phyloP scores from a whole-genome alignment of 176 grass and related monocot genomes.

The Miscanthus lutarioriparius region DNA sequence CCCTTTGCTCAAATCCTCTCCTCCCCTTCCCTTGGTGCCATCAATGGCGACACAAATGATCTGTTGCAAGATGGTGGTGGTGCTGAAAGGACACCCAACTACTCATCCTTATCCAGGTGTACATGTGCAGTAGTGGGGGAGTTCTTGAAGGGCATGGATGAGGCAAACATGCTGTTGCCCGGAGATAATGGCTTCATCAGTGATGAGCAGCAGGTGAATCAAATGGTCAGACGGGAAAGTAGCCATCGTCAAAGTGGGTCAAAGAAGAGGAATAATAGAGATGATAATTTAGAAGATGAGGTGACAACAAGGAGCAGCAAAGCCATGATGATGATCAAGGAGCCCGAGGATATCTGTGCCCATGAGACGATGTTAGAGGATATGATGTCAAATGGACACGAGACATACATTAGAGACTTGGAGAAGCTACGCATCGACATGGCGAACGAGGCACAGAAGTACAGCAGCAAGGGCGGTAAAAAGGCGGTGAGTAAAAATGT shows the following conservation, averaged over 20 bases:
- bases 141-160: constrained; percentile 41
- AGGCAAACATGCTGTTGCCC: constrained; percentile 45
- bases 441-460: not conserved
- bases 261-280: constrained; percentile 36
- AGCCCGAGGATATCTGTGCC: constrained; percentile 23
- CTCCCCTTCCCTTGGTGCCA: not conserved
- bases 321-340: not conserved
- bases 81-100: constrained; percentile 6
- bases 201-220: not conserved
- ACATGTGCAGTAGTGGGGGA: constrained; percentile 7
- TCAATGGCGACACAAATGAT: not conserved
- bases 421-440: constrained; percentile 15
- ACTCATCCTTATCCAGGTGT: constrained; percentile 2
- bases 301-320: constrained; percentile 43
- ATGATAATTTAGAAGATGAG: constrained; percentile 16
- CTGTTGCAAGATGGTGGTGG: not conserved
- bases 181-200: constrained; percentile 1
- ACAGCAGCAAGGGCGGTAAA: not conserved
- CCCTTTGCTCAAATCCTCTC: constrained; percentile 41
- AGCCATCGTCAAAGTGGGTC: not conserved
- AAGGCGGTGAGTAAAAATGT: not conserved
- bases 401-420: constrained; percentile 6
- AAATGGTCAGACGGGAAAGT: not conserved
- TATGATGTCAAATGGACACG: constrained; percentile 6
- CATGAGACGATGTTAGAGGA: constrained; percentile 53